phyloP scores from a whole-genome alignment of 805 yeast species.

The Metschnikowia kunwiensis region DNA sequence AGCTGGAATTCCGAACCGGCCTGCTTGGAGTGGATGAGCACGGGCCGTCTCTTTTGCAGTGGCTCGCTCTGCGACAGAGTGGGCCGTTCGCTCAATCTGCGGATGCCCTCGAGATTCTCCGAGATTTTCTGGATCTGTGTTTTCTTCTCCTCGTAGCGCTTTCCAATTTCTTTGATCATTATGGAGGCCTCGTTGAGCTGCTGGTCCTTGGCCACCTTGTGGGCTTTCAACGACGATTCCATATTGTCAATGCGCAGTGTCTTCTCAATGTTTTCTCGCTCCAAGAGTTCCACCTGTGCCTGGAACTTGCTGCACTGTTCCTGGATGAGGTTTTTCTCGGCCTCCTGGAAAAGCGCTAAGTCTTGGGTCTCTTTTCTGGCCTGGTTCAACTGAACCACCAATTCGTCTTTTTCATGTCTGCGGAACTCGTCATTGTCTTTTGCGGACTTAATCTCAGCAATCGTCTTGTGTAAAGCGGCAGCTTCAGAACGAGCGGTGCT shows the following conservation, averaged over 20 bases:
- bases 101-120: slow-evolving; percentile 2
- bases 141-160: slow-evolving; percentile 8
- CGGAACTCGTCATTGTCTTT: background rate
- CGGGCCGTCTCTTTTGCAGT: background rate
- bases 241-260: background rate
- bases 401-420: slow-evolving; percentile 7
- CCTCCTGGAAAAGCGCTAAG: slow-evolving; percentile 8
- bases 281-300: background rate
- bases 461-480: background rate
- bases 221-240: background rate
- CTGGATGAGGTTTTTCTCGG: slow-evolving; percentile 5
- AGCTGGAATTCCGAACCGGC: slow-evolving; percentile 1
- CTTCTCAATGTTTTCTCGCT: background rate
- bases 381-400: slow-evolving; percentile 3
- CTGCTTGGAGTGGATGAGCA: slow-evolving; percentile 1
- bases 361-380: slow-evolving; percentile 6
- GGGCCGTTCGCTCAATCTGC: background rate
- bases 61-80: background rate
- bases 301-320: slow-evolving; percentile 1
- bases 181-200: slow-evolving; percentile 6
- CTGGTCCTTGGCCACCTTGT: slow-evolving; percentile 4
- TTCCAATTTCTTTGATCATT: slow-evolving; percentile 4
- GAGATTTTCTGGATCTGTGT: slow-evolving; percentile 1
- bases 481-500: background rate
- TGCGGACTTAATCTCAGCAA: background rate